Evolutionary conservation across 2,329 filamentous ascomycete species (phyloP), one percentile per base, ranked within the genome.

Genomic region (Paraphaeosphaeria minitans): DNA sequence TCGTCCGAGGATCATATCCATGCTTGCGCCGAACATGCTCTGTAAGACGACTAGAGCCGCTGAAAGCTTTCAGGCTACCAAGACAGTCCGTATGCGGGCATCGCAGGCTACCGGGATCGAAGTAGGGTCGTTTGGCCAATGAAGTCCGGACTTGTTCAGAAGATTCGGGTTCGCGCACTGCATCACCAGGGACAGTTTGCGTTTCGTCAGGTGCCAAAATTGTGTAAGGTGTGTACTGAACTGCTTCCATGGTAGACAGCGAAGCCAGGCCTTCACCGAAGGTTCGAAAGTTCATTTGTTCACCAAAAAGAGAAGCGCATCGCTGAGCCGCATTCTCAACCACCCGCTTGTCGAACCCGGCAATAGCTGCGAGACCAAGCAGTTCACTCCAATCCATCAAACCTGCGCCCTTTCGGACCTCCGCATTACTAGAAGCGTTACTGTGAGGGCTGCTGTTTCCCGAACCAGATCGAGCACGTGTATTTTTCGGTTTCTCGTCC

Each of bases 331-430:
- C 85, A 31, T 91, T 85, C 53, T 87, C 84, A 13, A 97, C 77
- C 0, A 87, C 89, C 0, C 79, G 75, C 1, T 89, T 80, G 22
- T 74, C 61, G 76, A 93, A 93, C 0, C 90, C 92, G 1, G 85
- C 85, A 51, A 96, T 78, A 0, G 91, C 84, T 2, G 94, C 94
- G 0, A 92, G 83, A 0, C 91, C 91, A 29, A 97, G 78, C 1
- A 97, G 85, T 65, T 96, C 91, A 65, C 87, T 90, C 94, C 94
- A 98, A 77, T 96, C 90, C 22, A 75, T 65, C 7, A 74, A 61
- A 14, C 68, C 64, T 35, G 57, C 57, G 41, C 66, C 60, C 21
- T 29, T 41, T 24, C 53, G 54, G 46, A 59, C 48, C 45, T 68
- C 62, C 24, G 60, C 60, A 13, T 43, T 57, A 24, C 31, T 65